phyloP scores from a whole-genome alignment of 1,284 basidiomycete species.

The Thelephora terrestris region DNA sequence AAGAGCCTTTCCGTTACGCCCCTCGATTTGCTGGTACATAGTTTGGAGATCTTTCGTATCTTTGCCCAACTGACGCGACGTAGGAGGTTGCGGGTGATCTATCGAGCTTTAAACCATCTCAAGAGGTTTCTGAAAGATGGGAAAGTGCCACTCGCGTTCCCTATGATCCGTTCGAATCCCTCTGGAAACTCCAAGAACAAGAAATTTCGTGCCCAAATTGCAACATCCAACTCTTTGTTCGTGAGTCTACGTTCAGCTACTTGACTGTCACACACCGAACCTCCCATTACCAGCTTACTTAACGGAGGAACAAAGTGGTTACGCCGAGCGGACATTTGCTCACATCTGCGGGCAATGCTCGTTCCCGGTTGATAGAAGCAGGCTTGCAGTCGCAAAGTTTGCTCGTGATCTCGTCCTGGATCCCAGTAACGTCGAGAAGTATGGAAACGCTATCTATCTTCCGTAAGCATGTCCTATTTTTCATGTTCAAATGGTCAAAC shows the following conservation, averaged over 20 bases:
- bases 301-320: slow-evolving; percentile 24
- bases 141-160: background rate
- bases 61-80: slow-evolving; percentile 2
- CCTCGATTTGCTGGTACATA: slow-evolving; percentile 21
- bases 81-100: slow-evolving; percentile 10
- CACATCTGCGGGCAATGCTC: slow-evolving; percentile 20
- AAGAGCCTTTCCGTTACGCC: slow-evolving; percentile 13
- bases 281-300: slow-evolving; percentile 21
- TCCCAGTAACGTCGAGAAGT: background rate
- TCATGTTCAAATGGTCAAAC: no score
- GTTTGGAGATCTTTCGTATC: background rate
- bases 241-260: slow-evolving; percentile 18
- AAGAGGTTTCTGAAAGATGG: slow-evolving; percentile 19
- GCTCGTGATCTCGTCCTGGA: slow-evolving; percentile 22
- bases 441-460: background rate
- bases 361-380: slow-evolving; percentile 23
- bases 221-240: slow-evolving; percentile 12
- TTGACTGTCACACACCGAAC: background rate
- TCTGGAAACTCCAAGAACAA: slow-evolving; percentile 13
- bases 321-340: slow-evolving; percentile 27
- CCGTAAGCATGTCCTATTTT: background rate
- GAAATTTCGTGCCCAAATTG: slow-evolving; percentile 27
- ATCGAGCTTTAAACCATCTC: slow-evolving; percentile 13
- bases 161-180: slow-evolving; percentile 16
- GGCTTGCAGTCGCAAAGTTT: slow-evolving; percentile 27